These are phyloP conservation scores for Podospora pseudopauciseta DNA, from an alignment of 495 filamentous ascomycete genomes.

Conservation along the genomic window DNA sequence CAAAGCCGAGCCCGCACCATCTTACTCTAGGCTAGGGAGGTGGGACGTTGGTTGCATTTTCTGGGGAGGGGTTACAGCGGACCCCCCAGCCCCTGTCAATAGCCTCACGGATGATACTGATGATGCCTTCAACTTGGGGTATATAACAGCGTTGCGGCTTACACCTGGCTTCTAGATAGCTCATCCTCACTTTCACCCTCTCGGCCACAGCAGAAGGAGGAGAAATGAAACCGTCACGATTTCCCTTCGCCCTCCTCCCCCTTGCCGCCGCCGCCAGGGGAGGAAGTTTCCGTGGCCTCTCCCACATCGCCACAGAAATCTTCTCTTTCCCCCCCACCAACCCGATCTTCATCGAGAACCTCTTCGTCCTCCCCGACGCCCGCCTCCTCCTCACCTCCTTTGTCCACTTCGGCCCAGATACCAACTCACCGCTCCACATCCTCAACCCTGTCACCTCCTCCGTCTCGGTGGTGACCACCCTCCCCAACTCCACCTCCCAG, in stretches of 20 bases:
- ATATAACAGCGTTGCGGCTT: background rate
- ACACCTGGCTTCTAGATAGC: background rate
- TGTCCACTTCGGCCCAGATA: slow-evolving; percentile 1
- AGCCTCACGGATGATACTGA: background rate
- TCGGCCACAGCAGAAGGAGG: background rate
- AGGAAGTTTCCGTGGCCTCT: background rate
- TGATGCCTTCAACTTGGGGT: background rate
- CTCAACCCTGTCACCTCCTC: slow-evolving; percentile 1
- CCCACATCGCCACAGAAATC: background rate
- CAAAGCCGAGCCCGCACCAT: background rate
- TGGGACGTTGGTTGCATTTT: background rate
- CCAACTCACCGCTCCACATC: background rate
- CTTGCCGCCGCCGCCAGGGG: background rate
- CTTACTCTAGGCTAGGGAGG: background rate
- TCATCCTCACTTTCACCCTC: background rate
- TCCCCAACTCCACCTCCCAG: slow-evolving; percentile 9
- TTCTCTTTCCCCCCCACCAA: slow-evolving; percentile 8
- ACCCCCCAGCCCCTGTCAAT: background rate
- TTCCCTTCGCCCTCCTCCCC: background rate
- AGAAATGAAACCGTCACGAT: background rate
- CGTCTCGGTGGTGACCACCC: background rate
- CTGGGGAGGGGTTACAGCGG: background rate
- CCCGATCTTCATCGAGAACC: slow-evolving; percentile 6
- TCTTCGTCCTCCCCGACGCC: slow-evolving; percentile 6
- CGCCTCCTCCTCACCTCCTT: slow-evolving; percentile 1